Conservation (phyloP, 257 asterid species). For the Dorcoceras hygrometricum region DNA sequence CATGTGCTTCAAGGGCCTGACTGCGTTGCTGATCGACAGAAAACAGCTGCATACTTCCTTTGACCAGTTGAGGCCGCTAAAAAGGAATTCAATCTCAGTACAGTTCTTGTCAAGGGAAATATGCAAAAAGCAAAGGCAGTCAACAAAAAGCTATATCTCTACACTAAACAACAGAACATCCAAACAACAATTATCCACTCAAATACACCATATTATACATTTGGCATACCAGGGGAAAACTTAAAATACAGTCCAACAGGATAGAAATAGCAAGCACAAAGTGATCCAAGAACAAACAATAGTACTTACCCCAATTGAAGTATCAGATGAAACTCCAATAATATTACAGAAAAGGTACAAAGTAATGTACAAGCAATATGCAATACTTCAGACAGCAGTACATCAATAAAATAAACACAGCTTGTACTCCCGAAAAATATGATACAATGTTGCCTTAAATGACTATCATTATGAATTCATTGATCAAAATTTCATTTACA, state of each 20-base stretch:
- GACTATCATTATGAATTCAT: neutral
- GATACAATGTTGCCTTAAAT: neutral
- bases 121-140: neutral
- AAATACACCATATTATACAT: neutral
- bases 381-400: neutral
- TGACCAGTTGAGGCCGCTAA: slow-evolving; percentile 91
- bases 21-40: slow-evolving; percentile 99
- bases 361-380: neutral
- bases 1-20: slow-evolving; percentile 99
- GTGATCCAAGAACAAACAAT: neutral
- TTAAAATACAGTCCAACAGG: neutral
- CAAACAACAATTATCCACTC: slow-evolving; percentile 1
- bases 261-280: neutral
- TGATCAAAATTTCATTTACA: neutral
- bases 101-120: slow-evolving; percentile 16
- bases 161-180: slow-evolving; percentile 11
- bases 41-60: slow-evolving; percentile 96
- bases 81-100: slow-evolving; percentile 20
- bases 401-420: neutral
- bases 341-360: no score
- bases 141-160: neutral
- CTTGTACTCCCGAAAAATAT: neutral
- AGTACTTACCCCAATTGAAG: neutral
- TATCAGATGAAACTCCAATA: neutral
- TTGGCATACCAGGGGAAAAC: neutral